These are phyloP conservation scores for Talaromyces albobiverticillius DNA, from an alignment of 2,329 filamentous ascomycete genomes.

Conservation along the genomic window DNA sequence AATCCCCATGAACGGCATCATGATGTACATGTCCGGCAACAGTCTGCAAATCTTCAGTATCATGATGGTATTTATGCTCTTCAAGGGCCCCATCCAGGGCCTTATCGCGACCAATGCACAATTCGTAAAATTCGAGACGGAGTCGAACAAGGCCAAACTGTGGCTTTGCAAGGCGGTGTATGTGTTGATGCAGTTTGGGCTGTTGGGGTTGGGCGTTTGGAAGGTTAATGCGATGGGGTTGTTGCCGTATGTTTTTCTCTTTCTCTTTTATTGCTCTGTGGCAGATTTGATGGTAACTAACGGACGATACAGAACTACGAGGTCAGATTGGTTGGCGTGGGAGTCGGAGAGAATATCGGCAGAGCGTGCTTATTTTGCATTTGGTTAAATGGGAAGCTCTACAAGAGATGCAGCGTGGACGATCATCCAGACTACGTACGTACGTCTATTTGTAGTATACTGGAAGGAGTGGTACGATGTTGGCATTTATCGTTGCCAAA, in stretches of 20 bases:
- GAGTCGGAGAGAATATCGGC: constrained; percentile 70
- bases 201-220: constrained; percentile 84
- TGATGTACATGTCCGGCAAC: constrained; percentile 99
- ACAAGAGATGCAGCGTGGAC: too few species aligned
- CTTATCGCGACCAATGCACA: constrained; percentile 77
- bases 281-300: constrained; percentile 26
- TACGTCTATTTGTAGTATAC: too few species aligned
- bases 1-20: constrained; percentile 96
- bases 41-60: constrained; percentile 98
- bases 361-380: constrained; percentile 63
- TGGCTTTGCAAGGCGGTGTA: constrained; percentile 84
- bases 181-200: constrained; percentile 78
- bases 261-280: constrained; percentile 1
- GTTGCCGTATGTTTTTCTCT: constrained; percentile 65
- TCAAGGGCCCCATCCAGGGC: constrained; percentile 91
- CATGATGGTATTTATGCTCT: constrained; percentile 99
- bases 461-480: too few species aligned
- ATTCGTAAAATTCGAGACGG: constrained; percentile 88
- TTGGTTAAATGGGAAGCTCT: constrained; percentile 32
- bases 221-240: constrained; percentile 97
- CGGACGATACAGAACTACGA: constrained; percentile 67
- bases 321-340: constrained; percentile 97
- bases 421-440: background rate
- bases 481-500: too few species aligned
- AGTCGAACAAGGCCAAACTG: constrained; percentile 69